Percentiles rank a stretch among this genome's conserved stretches.
Conservation (phyloP, 139 green algal genomes). For the Raphidocelis subcapitata region DNA sequence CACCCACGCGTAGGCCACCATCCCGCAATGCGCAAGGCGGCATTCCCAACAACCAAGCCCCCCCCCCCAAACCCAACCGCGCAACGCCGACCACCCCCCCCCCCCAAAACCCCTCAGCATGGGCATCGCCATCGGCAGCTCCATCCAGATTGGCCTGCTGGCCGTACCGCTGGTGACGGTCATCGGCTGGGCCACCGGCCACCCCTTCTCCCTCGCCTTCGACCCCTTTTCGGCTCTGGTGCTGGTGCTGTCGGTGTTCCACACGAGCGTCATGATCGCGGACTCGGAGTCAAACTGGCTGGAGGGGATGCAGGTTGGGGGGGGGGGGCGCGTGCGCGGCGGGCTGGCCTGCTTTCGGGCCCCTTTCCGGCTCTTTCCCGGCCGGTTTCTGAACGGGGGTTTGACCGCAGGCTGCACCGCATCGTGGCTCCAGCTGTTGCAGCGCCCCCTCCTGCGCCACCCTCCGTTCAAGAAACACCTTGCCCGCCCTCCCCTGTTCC, state of each 20-base stretch:
- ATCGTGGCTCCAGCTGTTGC: background rate
- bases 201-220: conserved; percentile 76
- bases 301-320: no score
- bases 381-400: no score
- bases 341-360: background rate
- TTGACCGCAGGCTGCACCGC: no score
- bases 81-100: no score
- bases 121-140: conserved; percentile 26
- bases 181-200: conserved; percentile 69
- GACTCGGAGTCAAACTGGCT: conserved; percentile 21
- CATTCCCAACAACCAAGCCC: no score
- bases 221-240: conserved; percentile 51
- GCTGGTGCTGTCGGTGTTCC: conserved; percentile 23
- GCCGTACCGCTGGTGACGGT: conserved; percentile 81
- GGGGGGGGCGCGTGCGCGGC: background rate
- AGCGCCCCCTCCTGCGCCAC: background rate
- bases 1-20: no score
- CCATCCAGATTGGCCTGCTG: conserved; percentile 82
- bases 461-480: no score
- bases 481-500: no score
- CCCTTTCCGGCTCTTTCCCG: no score
- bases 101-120: background rate
- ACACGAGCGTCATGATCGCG: conserved; percentile 20
- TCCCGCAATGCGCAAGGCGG: no score
- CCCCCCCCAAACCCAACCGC: no score